Conservation (phyloP, 257 asterid genomes). For the Eucommia ulmoides region DNA sequence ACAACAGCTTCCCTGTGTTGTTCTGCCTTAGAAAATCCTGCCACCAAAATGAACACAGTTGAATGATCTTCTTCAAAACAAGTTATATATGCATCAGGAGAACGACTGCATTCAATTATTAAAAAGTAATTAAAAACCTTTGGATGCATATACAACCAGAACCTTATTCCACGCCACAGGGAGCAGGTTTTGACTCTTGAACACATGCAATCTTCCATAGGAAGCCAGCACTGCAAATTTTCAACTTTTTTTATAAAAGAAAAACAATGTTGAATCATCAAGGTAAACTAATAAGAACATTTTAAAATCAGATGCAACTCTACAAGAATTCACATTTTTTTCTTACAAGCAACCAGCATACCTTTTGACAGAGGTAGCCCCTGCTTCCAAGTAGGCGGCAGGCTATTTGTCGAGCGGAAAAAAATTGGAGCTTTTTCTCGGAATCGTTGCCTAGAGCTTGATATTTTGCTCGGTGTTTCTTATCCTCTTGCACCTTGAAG, state of each 20-base stretch:
- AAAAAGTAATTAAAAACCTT: constrained; percentile 39
- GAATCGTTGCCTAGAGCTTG: constrained; percentile 53
- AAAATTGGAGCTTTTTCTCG: constrained; percentile 76
- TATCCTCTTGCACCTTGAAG: not conserved
- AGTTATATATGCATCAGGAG: not conserved
- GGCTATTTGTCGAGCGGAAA: constrained; percentile 92
- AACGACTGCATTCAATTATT: constrained; percentile 5
- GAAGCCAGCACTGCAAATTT: constrained; percentile 77
- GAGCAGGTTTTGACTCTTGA: constrained; percentile 34
- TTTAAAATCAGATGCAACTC: constrained; percentile 6
- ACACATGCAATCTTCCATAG: constrained; percentile 75
- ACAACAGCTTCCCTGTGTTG: constrained; percentile 88
- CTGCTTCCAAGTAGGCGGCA: constrained; percentile 95
- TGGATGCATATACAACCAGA: constrained; percentile 98
- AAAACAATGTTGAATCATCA: not conserved
- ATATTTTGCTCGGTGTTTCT: constrained; percentile 52
- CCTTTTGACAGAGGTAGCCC: constrained; percentile 95
- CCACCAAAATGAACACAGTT: too few species aligned
- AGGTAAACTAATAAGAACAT: constrained; percentile 5
- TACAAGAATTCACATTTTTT: not conserved
- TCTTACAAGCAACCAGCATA: constrained; percentile 11
- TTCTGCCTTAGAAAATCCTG: constrained; percentile 95
- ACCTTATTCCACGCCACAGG: constrained; percentile 50
- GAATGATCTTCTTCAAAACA: not conserved
- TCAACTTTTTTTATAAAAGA: constrained; percentile 9